Evolutionary conservation across 129 eudicot genomes (phyloP).

Genomic region (Erigeron canadensis): DNA sequence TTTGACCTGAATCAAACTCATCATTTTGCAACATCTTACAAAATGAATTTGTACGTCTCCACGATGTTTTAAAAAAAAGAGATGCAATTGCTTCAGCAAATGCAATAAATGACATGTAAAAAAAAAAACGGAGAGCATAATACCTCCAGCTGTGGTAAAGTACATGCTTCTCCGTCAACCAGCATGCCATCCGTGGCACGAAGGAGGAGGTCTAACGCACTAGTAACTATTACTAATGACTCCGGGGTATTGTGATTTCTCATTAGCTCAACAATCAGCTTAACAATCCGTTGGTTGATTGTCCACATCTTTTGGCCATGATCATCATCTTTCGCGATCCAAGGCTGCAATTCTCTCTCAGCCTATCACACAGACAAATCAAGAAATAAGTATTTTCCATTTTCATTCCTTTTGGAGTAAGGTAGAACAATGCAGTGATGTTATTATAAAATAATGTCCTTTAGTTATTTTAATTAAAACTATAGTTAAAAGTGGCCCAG

Average conservation of each 20-base stretch:
- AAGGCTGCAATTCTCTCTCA: slow-evolving; percentile 91
- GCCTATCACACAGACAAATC: slow-evolving; percentile 46
- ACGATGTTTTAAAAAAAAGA: no score
- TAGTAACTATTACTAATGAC: slow-evolving; percentile 78
- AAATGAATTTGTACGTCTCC: no score
- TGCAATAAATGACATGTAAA: neutral
- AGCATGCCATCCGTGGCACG: slow-evolving; percentile 99
- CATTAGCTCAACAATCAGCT: slow-evolving; percentile 89
- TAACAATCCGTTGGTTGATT: slow-evolving; percentile 87
- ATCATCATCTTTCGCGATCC: slow-evolving; percentile 97
- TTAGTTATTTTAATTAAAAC: neutral
- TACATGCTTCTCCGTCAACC: slow-evolving; percentile 97
- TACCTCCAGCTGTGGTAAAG: slow-evolving; percentile 97
- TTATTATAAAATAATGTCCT: neutral
- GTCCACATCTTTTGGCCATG: slow-evolving; percentile 83
- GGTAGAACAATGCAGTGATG: neutral
- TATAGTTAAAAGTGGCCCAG: neutral
- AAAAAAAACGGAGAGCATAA: neutral
- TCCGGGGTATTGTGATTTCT: slow-evolving; percentile 88
- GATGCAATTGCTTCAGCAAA: neutral
- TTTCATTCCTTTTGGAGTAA: neutral
- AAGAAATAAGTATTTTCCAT: neutral
- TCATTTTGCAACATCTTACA: no score
- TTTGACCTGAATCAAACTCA: no score
- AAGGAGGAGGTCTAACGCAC: slow-evolving; percentile 86